These are phyloP conservation scores for Parsonsia alboflavescens DNA, from an alignment of 257 asterid genomes.

Conservation along the genomic window DNA sequence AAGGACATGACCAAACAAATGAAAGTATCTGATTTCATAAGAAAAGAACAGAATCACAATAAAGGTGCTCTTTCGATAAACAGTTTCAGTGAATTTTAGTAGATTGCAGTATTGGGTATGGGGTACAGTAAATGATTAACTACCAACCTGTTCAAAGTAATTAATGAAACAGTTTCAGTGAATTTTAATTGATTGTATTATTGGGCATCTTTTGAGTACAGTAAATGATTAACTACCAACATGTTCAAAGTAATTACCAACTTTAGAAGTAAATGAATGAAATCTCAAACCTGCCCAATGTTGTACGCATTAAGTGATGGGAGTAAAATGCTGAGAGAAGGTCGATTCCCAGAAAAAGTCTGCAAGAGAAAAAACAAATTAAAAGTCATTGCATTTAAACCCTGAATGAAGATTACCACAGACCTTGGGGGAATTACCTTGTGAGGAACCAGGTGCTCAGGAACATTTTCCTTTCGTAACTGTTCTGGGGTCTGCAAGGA, in stretches of 20 bases:
- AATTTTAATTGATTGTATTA: neutral
- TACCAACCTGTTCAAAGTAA: neutral
- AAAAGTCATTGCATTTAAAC: slow-evolving; percentile 21
- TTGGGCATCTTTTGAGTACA: neutral
- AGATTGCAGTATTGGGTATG: neutral
- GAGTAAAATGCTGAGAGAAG: slow-evolving; percentile 88
- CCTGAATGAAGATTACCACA: slow-evolving; percentile 14
- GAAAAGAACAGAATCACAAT: neutral
- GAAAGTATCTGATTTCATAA: neutral
- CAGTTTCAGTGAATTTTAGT: neutral
- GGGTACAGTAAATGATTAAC: neutral
- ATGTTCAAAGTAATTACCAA: no score
- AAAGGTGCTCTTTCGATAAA: neutral
- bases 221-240: neutral
- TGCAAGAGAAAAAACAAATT: slow-evolving; percentile 27
- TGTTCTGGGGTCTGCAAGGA: slow-evolving; percentile 83
- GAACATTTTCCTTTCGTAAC: slow-evolving; percentile 72
- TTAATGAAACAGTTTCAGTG: neutral
- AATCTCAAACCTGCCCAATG: slow-evolving; percentile 78
- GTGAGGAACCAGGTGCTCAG: slow-evolving; percentile 75
- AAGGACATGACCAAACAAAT: neutral
- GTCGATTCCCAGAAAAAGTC: slow-evolving; percentile 97
- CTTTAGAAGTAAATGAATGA: neutral
- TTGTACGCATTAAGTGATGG: slow-evolving; percentile 89
- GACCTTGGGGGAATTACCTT: slow-evolving; percentile 47